A percentile compares a stretch with the other conserved stretches of the same genome.
phyloP scores from a whole-genome alignment of 2,329 filamentous ascomycete species.

The Aureobasidium sp. region DNA sequence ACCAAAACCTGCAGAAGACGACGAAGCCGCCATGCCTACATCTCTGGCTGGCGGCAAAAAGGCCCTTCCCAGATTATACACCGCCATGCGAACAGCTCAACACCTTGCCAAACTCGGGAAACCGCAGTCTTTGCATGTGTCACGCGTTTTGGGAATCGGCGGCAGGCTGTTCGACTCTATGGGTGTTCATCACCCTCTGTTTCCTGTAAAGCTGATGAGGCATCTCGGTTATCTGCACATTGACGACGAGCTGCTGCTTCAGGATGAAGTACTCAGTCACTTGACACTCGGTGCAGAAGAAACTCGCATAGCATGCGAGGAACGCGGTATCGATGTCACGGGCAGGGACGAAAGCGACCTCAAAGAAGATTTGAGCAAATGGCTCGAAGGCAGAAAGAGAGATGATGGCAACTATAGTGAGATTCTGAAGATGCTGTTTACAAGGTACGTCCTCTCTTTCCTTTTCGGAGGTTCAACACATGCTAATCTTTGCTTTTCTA shows the following conservation, averaged over 20 bases:
- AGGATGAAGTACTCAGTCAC: conserved; percentile 40
- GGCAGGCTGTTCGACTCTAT: conserved; percentile 38
- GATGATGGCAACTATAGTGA: conserved; percentile 29
- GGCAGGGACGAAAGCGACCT: conserved; percentile 24
- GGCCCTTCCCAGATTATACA: neutral
- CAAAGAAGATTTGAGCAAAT: conserved; percentile 29
- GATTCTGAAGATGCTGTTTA: conserved; percentile 30
- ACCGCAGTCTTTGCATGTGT: conserved; percentile 37
- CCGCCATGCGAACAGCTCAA: neutral
- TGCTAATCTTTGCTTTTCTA: neutral
- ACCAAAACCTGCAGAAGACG: neutral
- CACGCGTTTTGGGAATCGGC: conserved; percentile 31
- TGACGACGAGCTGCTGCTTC: conserved; percentile 64
- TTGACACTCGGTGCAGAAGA: conserved; percentile 42
- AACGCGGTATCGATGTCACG: conserved; percentile 30
- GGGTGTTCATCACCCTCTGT: conserved; percentile 40
- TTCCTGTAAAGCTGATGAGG: conserved; percentile 50
- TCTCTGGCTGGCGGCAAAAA: conserved; percentile 36
- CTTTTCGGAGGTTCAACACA: no score
- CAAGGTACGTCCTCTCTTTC: conserved; percentile 24
- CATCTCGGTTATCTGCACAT: conserved; percentile 57
- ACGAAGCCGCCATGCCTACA: conserved; percentile 45
- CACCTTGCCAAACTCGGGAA: conserved; percentile 1
- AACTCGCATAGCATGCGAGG: conserved; percentile 31
- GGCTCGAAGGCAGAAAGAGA: conserved; percentile 34